Percentiles rank a stretch among this genome's conserved stretches.
Evolutionary conservation across 345 rosid species (phyloP).

Genomic region (Corchorus capsularis): DNA sequence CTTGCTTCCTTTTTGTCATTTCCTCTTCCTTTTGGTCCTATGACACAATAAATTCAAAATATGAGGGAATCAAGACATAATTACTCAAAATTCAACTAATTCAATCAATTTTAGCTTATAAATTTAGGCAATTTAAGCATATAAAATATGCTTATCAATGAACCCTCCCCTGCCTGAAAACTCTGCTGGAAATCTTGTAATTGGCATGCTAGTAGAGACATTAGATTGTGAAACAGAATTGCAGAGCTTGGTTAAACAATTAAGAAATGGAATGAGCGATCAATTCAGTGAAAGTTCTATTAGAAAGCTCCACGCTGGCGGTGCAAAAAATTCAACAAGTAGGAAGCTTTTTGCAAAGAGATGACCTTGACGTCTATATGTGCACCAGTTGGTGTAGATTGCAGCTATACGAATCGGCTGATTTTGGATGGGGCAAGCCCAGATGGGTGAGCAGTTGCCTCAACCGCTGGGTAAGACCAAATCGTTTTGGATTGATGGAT

Average conservation of each 20-base stretch:
- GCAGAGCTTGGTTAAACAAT: neutral
- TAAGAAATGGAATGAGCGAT: neutral
- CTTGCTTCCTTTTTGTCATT: too few species aligned
- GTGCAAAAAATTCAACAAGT: neutral
- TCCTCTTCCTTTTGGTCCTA: too few species aligned
- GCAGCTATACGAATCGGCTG: neutral
- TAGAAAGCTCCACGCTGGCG: neutral
- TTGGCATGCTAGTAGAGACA: neutral
- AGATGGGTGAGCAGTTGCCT: constrained; percentile 15
- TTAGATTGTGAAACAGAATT: neutral
- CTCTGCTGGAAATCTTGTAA: constrained; percentile 4
- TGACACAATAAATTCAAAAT: too few species aligned
- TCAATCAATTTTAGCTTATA: too few species aligned
- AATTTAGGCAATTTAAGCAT: too few species aligned
- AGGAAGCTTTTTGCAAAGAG: neutral
- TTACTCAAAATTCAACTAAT: too few species aligned
- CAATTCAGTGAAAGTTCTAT: neutral
- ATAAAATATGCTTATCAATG: too few species aligned
- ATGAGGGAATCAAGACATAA: too few species aligned
- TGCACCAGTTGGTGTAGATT: neutral
- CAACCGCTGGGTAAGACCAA: too few species aligned
- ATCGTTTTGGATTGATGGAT: constrained; percentile 15
- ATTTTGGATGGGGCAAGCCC: constrained; percentile 29
- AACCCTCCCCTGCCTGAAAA: constrained; percentile 6
- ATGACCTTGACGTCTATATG: neutral